Evolutionary conservation across 768 basidiomycete species (phyloP).

Genomic region (Tephrocybe rancida): DNA sequence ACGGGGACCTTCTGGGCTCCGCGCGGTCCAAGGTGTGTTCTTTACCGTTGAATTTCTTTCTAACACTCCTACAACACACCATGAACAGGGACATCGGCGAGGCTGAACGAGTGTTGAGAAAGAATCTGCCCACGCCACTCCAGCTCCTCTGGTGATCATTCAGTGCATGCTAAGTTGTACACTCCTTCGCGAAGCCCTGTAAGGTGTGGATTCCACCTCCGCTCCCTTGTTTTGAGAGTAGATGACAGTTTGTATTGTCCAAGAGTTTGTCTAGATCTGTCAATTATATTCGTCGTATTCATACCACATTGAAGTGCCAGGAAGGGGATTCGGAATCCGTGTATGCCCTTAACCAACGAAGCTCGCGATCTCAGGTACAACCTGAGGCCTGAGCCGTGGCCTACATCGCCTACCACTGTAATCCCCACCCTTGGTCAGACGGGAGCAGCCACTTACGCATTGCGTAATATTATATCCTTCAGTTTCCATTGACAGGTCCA

Average conservation of each 20-base stretch:
- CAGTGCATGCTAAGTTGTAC: too few relatives aligned
- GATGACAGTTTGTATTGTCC: neutral
- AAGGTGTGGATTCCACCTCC: too few relatives aligned
- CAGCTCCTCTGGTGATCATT: slow-evolving; percentile 40
- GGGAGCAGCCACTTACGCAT: neutral
- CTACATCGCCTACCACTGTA: neutral
- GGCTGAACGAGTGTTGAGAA: slow-evolving; percentile 41
- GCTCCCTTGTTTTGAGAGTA: too few relatives aligned
- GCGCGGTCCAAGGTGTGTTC: slow-evolving; percentile 36
- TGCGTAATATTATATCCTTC: neutral
- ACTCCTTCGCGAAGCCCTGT: too few relatives aligned
- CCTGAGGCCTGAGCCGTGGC: neutral
- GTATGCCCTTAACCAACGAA: neutral
- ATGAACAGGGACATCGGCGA: slow-evolving; percentile 43
- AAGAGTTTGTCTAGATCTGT: neutral
- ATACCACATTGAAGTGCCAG: too few relatives aligned
- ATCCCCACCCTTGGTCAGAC: too few relatives aligned
- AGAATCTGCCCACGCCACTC: slow-evolving; percentile 39
- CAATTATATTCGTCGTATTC: too few relatives aligned
- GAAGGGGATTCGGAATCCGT: neutral
- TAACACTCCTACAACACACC: too few relatives aligned
- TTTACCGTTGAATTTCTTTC: too few relatives aligned
- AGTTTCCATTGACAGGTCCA: too few relatives aligned
- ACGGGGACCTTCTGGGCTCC: slow-evolving; percentile 50
- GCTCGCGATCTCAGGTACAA: neutral